Evolutionary conservation across 23 red algal genomes (phyloP).

Genomic region (Pyropia yezoensis): DNA sequence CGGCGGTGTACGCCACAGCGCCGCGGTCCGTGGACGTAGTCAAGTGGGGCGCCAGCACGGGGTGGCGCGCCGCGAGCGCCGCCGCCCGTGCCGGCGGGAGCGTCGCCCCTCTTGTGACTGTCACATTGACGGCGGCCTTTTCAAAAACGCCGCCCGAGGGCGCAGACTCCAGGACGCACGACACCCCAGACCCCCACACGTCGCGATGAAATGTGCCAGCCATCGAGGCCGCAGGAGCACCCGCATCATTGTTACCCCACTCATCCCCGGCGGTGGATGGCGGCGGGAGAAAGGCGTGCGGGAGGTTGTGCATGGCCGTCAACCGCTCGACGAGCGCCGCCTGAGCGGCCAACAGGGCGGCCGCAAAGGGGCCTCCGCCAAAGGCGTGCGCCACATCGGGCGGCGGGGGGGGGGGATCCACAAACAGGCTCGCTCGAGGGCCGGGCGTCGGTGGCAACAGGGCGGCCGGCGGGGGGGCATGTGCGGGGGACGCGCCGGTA

Average conservation of each 20-base stretch:
- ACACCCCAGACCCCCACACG: not conserved
- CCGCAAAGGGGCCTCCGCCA: too few relatives aligned
- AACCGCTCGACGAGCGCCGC: not conserved
- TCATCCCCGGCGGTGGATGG: slow-evolving; percentile 10
- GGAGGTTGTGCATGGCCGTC: not conserved
- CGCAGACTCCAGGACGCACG: slow-evolving; percentile 4
- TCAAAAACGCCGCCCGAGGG: slow-evolving; percentile 42
- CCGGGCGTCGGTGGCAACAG: too few relatives aligned
- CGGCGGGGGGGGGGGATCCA: too few relatives aligned
- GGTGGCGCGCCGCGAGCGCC: not conserved
- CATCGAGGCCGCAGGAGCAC: not conserved
- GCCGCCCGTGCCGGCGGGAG: slow-evolving; percentile 5
- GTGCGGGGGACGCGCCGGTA: too few relatives aligned
- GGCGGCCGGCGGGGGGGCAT: too few relatives aligned
- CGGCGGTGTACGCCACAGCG: slow-evolving; percentile 9
- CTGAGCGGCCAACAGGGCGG: too few relatives aligned
- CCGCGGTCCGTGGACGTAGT: not conserved
- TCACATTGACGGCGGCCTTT: slow-evolving; percentile 62
- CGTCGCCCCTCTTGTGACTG: slow-evolving; percentile 28
- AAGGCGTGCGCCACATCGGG: too few relatives aligned
- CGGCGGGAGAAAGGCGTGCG: not conserved
- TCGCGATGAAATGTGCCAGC: not conserved
- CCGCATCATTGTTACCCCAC: slow-evolving; percentile 9
- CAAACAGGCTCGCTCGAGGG: too few relatives aligned
- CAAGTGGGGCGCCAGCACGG: not conserved